Evolutionary conservation across 2,329 filamentous ascomycete species (phyloP).

Genomic region (Parastagonospora avenae): DNA sequence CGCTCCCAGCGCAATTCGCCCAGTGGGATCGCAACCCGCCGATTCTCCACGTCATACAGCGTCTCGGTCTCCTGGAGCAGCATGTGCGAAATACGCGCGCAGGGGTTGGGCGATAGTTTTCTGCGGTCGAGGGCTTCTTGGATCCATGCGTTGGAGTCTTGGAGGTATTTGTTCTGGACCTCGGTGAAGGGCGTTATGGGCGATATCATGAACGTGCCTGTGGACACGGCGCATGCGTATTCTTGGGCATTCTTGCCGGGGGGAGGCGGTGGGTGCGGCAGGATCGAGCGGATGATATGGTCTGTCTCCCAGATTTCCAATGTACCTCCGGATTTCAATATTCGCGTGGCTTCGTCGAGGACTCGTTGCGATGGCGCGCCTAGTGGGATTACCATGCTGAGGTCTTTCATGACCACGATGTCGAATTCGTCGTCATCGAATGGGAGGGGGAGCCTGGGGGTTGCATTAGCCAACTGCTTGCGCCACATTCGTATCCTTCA

Average conservation of each 20-base stretch:
- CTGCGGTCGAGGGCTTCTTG: slow-evolving; percentile 74
- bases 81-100: slow-evolving; percentile 74
- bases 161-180: slow-evolving; percentile 79
- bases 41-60: slow-evolving; percentile 71
- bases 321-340: slow-evolving; percentile 77
- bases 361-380: slow-evolving; percentile 59
- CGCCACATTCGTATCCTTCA: too few relatives aligned
- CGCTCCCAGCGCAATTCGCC: slow-evolving; percentile 87
- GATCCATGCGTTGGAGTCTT: slow-evolving; percentile 84
- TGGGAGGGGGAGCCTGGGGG: slow-evolving; percentile 65
- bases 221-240: slow-evolving; percentile 66
- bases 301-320: slow-evolving; percentile 92
- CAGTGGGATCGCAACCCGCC: slow-evolving; percentile 83
- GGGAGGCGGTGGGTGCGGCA: slow-evolving; percentile 73
- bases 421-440: slow-evolving; percentile 83
- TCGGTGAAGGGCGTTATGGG: slow-evolving; percentile 80
- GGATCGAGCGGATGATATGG: slow-evolving; percentile 79
- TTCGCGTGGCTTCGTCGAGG: slow-evolving; percentile 76
- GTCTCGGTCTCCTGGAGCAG: slow-evolving; percentile 80
- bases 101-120: slow-evolving; percentile 75
- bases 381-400: slow-evolving; percentile 70
- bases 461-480: too few relatives aligned
- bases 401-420: slow-evolving; percentile 85
- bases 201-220: slow-evolving; percentile 82
- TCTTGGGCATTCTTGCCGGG: slow-evolving; percentile 65